Conservation (phyloP, 257 asterid species). For the Salvia splendens region DNA sequence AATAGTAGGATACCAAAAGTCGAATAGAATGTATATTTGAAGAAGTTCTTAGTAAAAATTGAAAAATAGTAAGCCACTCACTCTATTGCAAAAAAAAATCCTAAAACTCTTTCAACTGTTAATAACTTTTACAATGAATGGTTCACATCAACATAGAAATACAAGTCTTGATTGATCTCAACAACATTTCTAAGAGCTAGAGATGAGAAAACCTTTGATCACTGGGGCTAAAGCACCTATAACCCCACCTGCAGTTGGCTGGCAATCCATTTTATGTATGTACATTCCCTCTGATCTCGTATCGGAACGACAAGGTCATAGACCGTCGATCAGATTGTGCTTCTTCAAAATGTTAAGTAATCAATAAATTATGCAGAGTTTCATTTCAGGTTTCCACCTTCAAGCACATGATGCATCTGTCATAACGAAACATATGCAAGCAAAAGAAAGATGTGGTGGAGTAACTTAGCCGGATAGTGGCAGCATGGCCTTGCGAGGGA, state of each 20-base stretch:
- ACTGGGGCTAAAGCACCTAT: conserved; percentile 40
- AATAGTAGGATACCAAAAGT: neutral
- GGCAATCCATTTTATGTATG: conserved; percentile 45
- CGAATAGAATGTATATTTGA: neutral
- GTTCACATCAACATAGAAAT: conserved; percentile 33
- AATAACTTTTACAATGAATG: conserved; percentile 29
- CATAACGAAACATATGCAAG: conserved; percentile 34
- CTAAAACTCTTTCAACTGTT: conserved; percentile 15
- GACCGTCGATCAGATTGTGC: conserved; percentile 27
- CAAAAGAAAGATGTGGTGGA: neutral
- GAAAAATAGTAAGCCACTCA: conserved; percentile 24
- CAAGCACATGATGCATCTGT: conserved; percentile 35
- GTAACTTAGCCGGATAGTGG: conserved; percentile 41
- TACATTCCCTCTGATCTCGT: conserved; percentile 47
- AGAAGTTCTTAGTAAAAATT: neutral
- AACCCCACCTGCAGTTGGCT: conserved; percentile 37
- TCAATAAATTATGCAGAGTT: conserved; percentile 31
- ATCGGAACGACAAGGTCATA: conserved; percentile 8
- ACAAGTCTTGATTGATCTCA: conserved; percentile 42
- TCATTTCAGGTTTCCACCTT: conserved; percentile 31
- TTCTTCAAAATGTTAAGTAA: conserved; percentile 33
- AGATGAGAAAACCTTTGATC: conserved; percentile 17
- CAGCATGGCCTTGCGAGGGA: conserved; percentile 33
- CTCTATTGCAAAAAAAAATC: conserved; percentile 15
- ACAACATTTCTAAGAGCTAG: conserved; percentile 42